phyloP scores from a whole-genome alignment of 306 rosid genomes.

The barrel medic (Medicago truncatula) region DNA sequence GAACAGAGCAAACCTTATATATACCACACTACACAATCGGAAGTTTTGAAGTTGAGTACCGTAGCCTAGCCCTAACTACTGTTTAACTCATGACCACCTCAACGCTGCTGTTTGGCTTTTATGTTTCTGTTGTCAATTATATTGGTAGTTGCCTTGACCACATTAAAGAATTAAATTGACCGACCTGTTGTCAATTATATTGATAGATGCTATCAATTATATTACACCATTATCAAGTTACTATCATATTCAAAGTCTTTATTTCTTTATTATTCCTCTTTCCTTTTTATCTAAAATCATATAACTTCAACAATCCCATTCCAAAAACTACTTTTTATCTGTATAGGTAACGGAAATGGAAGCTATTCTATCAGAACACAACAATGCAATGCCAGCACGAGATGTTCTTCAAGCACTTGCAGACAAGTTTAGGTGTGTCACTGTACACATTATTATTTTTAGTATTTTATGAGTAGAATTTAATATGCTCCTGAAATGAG shows the following conservation, averaged over 20 bases:
- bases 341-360: constrained; percentile 91
- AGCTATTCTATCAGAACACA: constrained; percentile 76
- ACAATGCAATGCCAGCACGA: constrained; percentile 83
- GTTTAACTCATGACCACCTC: background rate
- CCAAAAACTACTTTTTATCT: constrained; percentile 36
- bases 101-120: too few relatives aligned
- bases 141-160: background rate
- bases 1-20: background rate
- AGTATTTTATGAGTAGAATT: constrained; percentile 28
- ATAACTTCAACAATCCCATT: background rate
- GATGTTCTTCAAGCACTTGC: constrained; percentile 81
- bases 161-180: too few relatives aligned
- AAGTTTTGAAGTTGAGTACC: background rate
- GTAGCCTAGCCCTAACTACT: background rate
- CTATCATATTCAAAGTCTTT: background rate
- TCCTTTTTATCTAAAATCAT: background rate
- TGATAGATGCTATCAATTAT: background rate
- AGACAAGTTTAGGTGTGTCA: constrained; percentile 86
- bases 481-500: constrained; percentile 32
- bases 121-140: background rate
- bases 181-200: background rate
- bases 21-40: background rate
- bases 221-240: background rate
- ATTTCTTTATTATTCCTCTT: background rate
- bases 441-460: constrained; percentile 15